Base-by-base conservation (phyloP, 441 rosid species). In the Jatropha multifida region DNA sequence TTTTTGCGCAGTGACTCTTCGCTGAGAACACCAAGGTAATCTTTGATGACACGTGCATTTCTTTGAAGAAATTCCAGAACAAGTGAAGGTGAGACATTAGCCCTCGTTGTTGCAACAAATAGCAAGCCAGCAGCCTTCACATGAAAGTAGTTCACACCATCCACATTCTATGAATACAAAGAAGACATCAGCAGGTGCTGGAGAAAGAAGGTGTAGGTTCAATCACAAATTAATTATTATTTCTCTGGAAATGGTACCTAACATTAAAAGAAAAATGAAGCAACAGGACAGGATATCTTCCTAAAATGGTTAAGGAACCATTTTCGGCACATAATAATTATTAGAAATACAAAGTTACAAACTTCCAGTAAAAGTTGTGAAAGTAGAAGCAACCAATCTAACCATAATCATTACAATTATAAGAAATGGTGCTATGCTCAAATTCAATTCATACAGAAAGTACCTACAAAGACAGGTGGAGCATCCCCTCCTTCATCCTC, bases 401-500 rank as follows among this genome's bases (percentile, higher is more conserved):
- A 20, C 62, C 37, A 58, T 7, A 58, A 58, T 58, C 32, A 58
- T 58, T 58, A 58, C 20, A 51, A 12, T 7, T 51, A 15, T 12
- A 14, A 15, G 56, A 15, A 10, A 56, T 4, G 32, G 32, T 32
- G 2, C 0, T 32, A 32, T 32, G 32, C 32, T 32, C 32, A 44
- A 44, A 44, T 44, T 7, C 48, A 44, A 44, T 7, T 2, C 48
- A 44, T 44, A 59, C 82, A 81, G 72, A 86, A 74, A 86, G 82
- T 88, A 88, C 97, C 85, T 88, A 93, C 98, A 94, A 94, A 92
- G 83, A 94, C 91, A 86, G 98, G 96, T 68, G 94, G 97, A 40
- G 97, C 96, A 77, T 90, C 98, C 41, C 86, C 93, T 80, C 85
- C 89, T 10, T 85, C 96, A 76, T 92, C 97, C 42, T 88, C 94